phyloP scores from a whole-genome alignment of 805 yeast genomes.

The Suhomyces tanzawaensis region DNA sequence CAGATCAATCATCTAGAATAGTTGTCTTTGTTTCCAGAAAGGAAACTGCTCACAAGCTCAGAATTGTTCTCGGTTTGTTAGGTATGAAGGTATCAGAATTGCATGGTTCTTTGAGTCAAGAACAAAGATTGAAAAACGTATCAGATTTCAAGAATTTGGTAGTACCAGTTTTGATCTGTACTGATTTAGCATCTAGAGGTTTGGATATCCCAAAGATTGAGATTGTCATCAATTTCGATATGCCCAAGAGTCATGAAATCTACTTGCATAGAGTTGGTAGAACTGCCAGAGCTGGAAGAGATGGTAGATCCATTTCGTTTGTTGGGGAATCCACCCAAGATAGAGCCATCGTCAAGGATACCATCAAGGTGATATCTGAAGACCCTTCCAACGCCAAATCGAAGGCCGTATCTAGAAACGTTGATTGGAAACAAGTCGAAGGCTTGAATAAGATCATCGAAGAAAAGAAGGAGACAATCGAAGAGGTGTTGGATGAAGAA shows the following conservation, averaged over 20 bases:
- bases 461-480: conserved; percentile 56
- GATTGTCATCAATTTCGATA: conserved; percentile 88
- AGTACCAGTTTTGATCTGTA: conserved; percentile 89
- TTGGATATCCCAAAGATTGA: conserved; percentile 98
- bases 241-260: conserved; percentile 90
- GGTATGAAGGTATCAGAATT: conserved; percentile 78
- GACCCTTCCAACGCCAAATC: conserved; percentile 27
- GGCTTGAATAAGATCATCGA: conserved; percentile 60
- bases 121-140: conserved; percentile 85
- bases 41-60: conserved; percentile 82
- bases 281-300: conserved; percentile 98
- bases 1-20: conserved; percentile 61
- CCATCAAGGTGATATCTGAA: conserved; percentile 63
- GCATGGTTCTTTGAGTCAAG: conserved; percentile 84
- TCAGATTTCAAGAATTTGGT: conserved; percentile 76
- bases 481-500: conserved; percentile 84
- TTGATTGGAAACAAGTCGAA: conserved; percentile 87
- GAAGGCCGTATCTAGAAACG: conserved; percentile 81
- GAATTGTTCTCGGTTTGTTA: conserved; percentile 70
- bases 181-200: conserved; percentile 99
- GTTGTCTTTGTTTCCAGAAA: conserved; percentile 92
- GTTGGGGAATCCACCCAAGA: conserved; percentile 92
- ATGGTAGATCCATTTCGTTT: conserved; percentile 87
- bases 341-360: conserved; percentile 86
- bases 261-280: conserved; percentile 98